phyloP scores from a whole-genome alignment of 2,329 filamentous ascomycete genomes.

The Drechslerella dactyloides region DNA sequence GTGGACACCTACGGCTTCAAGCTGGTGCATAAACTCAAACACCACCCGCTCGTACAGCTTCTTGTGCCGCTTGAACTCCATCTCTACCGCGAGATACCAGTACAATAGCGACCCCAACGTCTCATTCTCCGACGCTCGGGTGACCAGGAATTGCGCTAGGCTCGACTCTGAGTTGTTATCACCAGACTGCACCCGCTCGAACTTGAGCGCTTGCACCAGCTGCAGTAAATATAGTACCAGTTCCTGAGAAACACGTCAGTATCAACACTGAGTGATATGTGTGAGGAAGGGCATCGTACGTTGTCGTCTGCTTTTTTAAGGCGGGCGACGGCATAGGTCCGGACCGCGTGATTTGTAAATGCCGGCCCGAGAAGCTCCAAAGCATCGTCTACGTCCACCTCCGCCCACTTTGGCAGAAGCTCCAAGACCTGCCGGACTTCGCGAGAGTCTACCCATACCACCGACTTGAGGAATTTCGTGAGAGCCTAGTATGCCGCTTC shows the following conservation, averaged over 20 bases:
- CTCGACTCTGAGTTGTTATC: slow-evolving; percentile 76
- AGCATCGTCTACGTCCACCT: slow-evolving; percentile 96
- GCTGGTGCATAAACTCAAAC: slow-evolving; percentile 90
- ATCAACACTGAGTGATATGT: neutral
- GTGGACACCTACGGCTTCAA: slow-evolving; percentile 51
- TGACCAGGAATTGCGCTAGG: slow-evolving; percentile 85
- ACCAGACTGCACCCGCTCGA: slow-evolving; percentile 70
- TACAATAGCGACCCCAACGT: slow-evolving; percentile 92
- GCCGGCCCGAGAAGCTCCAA: slow-evolving; percentile 90
- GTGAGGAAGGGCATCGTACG: slow-evolving; percentile 13
- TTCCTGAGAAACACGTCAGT: slow-evolving; percentile 61
- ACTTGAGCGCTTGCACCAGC: slow-evolving; percentile 93
- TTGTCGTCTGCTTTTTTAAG: slow-evolving; percentile 90
- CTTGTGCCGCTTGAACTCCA: slow-evolving; percentile 81
- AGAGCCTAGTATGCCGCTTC: slow-evolving; percentile 63
- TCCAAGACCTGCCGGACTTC: slow-evolving; percentile 90
- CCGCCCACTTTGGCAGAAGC: slow-evolving; percentile 89
- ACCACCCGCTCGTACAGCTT: slow-evolving; percentile 91
- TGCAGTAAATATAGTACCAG: slow-evolving; percentile 89
- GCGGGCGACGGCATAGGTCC: slow-evolving; percentile 90
- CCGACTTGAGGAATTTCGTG: slow-evolving; percentile 97
- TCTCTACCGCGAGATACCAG: slow-evolving; percentile 99
- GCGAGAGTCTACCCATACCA: slow-evolving; percentile 85
- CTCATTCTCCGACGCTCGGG: slow-evolving; percentile 84
- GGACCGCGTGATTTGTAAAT: slow-evolving; percentile 84